phyloP scores from a whole-genome alignment of 73 alveolate genomes.

The Tetrahymena borealis region DNA sequence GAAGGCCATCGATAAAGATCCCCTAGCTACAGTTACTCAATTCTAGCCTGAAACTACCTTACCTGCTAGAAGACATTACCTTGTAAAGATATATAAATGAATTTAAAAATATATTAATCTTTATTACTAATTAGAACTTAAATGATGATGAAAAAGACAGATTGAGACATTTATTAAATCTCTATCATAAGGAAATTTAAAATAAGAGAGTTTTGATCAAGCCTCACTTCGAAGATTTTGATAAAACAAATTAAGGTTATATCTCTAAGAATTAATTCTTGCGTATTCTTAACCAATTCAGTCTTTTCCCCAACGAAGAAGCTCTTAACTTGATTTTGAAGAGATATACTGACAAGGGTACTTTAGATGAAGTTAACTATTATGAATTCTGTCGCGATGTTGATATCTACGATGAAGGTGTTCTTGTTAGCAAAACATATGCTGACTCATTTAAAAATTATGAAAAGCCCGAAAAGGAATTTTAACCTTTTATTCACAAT shows the following conservation, averaged over 20 bases:
- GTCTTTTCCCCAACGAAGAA: slow-evolving; percentile 61
- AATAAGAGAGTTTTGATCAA: slow-evolving; percentile 64
- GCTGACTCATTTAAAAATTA: slow-evolving; percentile 44
- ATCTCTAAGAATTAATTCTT: slow-evolving; percentile 74
- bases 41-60: slow-evolving; percentile 47
- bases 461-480: slow-evolving; percentile 9
- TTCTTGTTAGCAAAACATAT: slow-evolving; percentile 47
- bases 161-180: slow-evolving; percentile 45
- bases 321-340: slow-evolving; percentile 57
- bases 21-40: slow-evolving; percentile 54
- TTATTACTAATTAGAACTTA: background rate
- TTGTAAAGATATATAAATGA: slow-evolving; percentile 12
- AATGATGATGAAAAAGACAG: slow-evolving; percentile 54
- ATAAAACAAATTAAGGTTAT: slow-evolving; percentile 70
- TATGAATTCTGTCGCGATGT: slow-evolving; percentile 81
- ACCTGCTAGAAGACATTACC: slow-evolving; percentile 64
- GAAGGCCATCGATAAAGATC: slow-evolving; percentile 74
- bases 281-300: slow-evolving; percentile 70
- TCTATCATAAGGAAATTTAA: slow-evolving; percentile 54
- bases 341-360: slow-evolving; percentile 85
- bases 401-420: slow-evolving; percentile 77
- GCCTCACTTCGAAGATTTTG: slow-evolving; percentile 83
- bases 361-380: slow-evolving; percentile 82
- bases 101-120: background rate
- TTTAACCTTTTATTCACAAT: slow-evolving; percentile 46